A percentile compares a stretch with the other conserved stretches of the same genome.
Conservation (phyloP, 768 basidiomycete genomes). For the Pleurotus salmoneostramineus region DNA sequence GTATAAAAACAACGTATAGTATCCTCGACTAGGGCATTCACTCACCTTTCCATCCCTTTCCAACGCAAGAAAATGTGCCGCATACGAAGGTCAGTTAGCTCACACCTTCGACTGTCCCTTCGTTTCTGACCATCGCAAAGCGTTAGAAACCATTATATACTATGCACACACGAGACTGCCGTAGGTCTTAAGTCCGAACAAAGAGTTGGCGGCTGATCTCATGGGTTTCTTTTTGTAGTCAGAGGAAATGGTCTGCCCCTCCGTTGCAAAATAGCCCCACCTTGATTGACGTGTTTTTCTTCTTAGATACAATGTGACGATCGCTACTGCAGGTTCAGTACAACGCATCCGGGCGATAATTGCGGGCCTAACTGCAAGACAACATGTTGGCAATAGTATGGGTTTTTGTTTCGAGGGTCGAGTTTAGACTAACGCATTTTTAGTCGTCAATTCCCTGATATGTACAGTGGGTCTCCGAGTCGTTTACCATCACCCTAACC, state of each 20-base stretch:
- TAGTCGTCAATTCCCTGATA: slow-evolving; percentile 70
- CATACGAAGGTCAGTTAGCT: slow-evolving; percentile 59
- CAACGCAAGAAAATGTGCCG: slow-evolving; percentile 50
- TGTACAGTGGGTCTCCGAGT: slow-evolving; percentile 50
- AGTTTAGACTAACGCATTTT: slow-evolving; percentile 16
- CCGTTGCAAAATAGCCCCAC: not conserved
- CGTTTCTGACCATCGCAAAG: slow-evolving; percentile 30
- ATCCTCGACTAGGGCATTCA: not conserved
- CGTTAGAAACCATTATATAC: slow-evolving; percentile 58
- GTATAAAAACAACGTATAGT: slow-evolving; percentile 11
- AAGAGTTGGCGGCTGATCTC: not conserved
- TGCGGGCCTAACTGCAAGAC: slow-evolving; percentile 56
- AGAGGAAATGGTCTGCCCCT: not conserved
- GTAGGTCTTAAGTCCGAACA: slow-evolving; percentile 28
- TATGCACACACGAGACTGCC: slow-evolving; percentile 52
- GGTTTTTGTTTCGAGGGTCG: slow-evolving; percentile 10
- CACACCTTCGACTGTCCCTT: slow-evolving; percentile 8
- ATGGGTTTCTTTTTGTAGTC: not conserved
- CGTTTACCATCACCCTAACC: not conserved
- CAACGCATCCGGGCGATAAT: slow-evolving; percentile 45
- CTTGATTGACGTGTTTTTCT: slow-evolving; percentile 8
- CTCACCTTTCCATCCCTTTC: not conserved
- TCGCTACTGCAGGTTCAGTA: slow-evolving; percentile 68
- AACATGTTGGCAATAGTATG: slow-evolving; percentile 81
- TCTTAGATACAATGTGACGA: slow-evolving; percentile 63